Conservation (phyloP, 2,329 filamentous ascomycete species). For the Macrophomina phaseolina region DNA sequence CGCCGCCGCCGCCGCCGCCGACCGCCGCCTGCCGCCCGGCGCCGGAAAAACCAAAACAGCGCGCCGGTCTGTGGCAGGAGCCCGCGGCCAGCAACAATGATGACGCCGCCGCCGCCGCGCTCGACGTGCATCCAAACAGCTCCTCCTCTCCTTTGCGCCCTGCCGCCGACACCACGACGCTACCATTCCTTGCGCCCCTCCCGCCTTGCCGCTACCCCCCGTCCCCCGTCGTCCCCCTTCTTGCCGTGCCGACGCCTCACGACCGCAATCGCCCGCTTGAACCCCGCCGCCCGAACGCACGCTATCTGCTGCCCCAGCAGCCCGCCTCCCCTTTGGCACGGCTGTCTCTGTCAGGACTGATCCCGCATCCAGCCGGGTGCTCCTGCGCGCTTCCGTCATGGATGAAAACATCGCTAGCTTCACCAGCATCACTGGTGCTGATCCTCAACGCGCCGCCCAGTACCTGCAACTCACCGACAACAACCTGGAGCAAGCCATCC, state of each 20-base stretch:
- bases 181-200: neutral
- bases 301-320: neutral
- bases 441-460: conserved; percentile 74
- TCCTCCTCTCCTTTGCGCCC: neutral
- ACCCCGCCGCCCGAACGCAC: neutral
- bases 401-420: conserved; percentile 74
- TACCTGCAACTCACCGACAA: conserved; percentile 86
- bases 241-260: neutral
- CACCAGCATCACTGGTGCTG: conserved; percentile 78
- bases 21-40: neutral
- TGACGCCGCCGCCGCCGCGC: neutral
- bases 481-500: conserved; percentile 83
- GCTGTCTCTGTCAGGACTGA: neutral
- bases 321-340: neutral
- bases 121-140: neutral
- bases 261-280: neutral
- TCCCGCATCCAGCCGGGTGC: neutral
- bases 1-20: neutral
- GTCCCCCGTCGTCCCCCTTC: too few relatives aligned
- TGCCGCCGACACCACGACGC: neutral
- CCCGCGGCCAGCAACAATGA: neutral
- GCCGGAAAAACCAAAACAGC: conserved; percentile 1
- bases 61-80: neutral
- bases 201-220: neutral
- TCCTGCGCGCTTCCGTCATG: conserved; percentile 34